Evolutionary conservation across 345 rosid species (phyloP).

Genomic region (Moricandia arvensis): DNA sequence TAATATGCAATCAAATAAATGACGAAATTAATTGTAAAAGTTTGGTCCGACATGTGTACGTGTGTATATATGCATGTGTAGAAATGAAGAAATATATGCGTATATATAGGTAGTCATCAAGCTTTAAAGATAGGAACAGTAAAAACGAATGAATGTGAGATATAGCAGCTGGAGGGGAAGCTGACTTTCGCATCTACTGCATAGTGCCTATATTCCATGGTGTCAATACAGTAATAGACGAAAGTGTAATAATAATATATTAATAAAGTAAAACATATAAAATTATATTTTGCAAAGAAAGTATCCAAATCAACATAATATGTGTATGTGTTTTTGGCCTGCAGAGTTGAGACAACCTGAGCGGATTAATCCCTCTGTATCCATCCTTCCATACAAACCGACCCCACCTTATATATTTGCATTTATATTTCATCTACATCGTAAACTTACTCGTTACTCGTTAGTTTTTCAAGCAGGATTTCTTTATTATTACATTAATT

Average conservation of each 20-base stretch:
- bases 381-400: slow-evolving; percentile 44
- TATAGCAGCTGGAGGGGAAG: slow-evolving; percentile 31
- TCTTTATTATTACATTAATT: too few species aligned
- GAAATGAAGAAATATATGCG: background rate
- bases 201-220: slow-evolving; percentile 9
- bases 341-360: slow-evolving; percentile 34
- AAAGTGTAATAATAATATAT: background rate
- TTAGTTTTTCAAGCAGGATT: too few species aligned
- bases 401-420: slow-evolving; percentile 40
- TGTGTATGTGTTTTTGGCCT: slow-evolving; percentile 11
- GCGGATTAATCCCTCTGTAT: slow-evolving; percentile 40
- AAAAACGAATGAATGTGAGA: slow-evolving; percentile 27
- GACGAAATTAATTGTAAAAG: slow-evolving; percentile 19
- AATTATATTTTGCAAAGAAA: background rate
- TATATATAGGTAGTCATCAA: background rate
- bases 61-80: background rate
- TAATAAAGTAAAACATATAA: background rate
- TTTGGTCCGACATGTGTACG: slow-evolving; percentile 25
- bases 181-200: slow-evolving; percentile 26
- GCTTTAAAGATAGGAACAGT: slow-evolving; percentile 14
- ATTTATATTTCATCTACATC: slow-evolving; percentile 17
- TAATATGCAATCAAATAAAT: background rate
- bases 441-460: too few species aligned
- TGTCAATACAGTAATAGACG: background rate
- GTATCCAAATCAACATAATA: background rate